Evolutionary conservation across 768 basidiomycete genomes (phyloP).

Genomic region (Phylloporus sp.): DNA sequence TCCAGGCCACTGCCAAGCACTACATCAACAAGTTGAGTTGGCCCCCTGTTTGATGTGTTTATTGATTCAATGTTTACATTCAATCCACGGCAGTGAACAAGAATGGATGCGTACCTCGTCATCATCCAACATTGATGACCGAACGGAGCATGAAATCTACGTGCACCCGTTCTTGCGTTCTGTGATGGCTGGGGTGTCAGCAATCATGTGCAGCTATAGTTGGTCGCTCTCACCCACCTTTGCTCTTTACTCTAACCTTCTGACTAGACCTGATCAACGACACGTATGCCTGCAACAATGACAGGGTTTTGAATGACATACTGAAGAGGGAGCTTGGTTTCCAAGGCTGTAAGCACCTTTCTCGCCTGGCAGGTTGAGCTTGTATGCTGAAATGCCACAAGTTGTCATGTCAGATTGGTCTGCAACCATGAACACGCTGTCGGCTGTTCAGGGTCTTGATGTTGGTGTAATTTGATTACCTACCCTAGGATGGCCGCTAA

Average conservation of each 20-base stretch:
- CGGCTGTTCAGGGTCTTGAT: constrained; percentile 60
- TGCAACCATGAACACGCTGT: constrained; percentile 46
- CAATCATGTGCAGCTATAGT: constrained; percentile 67
- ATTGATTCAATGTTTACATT: background rate
- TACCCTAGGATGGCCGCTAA: background rate
- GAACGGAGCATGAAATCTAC: constrained; percentile 55
- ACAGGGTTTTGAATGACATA: constrained; percentile 54
- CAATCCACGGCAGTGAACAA: constrained; percentile 28
- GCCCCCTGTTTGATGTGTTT: background rate
- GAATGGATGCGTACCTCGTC: constrained; percentile 32
- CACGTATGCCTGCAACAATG: constrained; percentile 62
- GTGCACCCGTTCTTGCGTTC: constrained; percentile 54
- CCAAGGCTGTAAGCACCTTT: constrained; percentile 47
- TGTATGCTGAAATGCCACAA: constrained; percentile 14
- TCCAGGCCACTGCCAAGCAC: constrained; percentile 87
- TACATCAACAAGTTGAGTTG: constrained; percentile 61
- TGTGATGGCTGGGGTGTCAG: constrained; percentile 61
- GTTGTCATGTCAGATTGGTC: constrained; percentile 61
- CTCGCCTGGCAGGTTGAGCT: background rate
- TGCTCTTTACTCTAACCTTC: background rate
- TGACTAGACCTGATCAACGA: constrained; percentile 49
- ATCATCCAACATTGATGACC: constrained; percentile 39
- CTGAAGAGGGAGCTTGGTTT: constrained; percentile 66
- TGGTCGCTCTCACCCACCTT: background rate
- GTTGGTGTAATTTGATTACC: constrained; percentile 32